These are phyloP conservation scores for Quercus wislizeni DNA, from an alignment of 306 rosid genomes.

Conservation along the genomic window DNA sequence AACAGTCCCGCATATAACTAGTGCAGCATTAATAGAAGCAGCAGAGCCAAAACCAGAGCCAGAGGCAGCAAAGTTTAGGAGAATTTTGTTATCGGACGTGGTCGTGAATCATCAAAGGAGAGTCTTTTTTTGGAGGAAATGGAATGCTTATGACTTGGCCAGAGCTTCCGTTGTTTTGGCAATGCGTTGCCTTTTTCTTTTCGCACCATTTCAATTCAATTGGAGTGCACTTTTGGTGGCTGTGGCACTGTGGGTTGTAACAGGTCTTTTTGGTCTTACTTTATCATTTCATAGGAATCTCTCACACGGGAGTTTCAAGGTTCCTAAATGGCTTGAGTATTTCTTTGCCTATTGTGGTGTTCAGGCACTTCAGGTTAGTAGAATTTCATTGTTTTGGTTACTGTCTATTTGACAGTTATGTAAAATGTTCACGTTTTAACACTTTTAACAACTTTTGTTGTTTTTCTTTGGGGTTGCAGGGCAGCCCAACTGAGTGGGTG, in stretches of 20 bases:
- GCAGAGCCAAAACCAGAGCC: conserved; percentile 26
- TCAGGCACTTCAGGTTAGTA: conserved; percentile 72
- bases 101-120: conserved; percentile 58
- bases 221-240: conserved; percentile 70
- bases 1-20: conserved; percentile 12
- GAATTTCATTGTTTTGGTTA: background rate
- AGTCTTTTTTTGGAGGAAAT: conserved; percentile 59
- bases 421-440: background rate
- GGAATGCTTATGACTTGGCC: conserved; percentile 61
- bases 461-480: conserved; percentile 38
- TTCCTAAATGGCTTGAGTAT: conserved; percentile 91
- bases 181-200: conserved; percentile 59
- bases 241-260: conserved; percentile 1
- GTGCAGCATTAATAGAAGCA: conserved; percentile 45
- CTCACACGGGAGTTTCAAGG: conserved; percentile 55
- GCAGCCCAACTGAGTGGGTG: conserved; percentile 89
- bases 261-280: too few species aligned
- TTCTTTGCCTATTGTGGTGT: conserved; percentile 76
- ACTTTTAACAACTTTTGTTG: background rate
- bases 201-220: conserved; percentile 77
- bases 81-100: conserved; percentile 70
- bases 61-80: conserved; percentile 20
- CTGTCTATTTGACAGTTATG: background rate
- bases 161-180: conserved; percentile 55
- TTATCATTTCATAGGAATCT: too few species aligned